Conservation (phyloP, 2,329 filamentous ascomycete genomes). For the Fusarium palustre region DNA sequence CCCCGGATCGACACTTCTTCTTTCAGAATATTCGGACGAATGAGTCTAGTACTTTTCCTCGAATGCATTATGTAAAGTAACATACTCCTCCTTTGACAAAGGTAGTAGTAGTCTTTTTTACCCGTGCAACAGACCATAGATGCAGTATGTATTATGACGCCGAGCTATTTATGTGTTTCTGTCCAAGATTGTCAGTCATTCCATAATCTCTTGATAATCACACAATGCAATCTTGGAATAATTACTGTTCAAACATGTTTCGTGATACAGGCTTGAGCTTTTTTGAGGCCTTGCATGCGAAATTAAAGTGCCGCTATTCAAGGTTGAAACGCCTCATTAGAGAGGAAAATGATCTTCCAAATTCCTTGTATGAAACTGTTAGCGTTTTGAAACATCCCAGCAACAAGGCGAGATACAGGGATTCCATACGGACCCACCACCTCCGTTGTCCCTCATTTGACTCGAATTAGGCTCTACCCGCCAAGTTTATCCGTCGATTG, state of each 20-base stretch:
- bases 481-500: constrained; percentile 1
- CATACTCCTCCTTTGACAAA: background rate
- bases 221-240: background rate
- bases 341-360: constrained; percentile 16
- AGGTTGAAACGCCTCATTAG: background rate
- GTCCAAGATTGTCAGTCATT: background rate
- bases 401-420: constrained; percentile 1
- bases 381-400: constrained; percentile 25
- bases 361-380: constrained; percentile 15
- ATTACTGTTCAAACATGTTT: constrained; percentile 6
- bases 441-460: constrained; percentile 21
- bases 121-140: background rate
- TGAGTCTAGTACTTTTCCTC: background rate
- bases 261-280: background rate
- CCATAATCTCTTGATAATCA: background rate
- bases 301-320: constrained; percentile 8
- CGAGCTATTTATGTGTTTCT: background rate
- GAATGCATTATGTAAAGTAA: background rate
- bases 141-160: background rate
- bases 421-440: constrained; percentile 14
- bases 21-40: background rate
- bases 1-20: background rate
- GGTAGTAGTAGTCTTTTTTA: background rate
- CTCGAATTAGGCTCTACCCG: background rate
- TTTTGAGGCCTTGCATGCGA: background rate